Evolutionary conservation across 1,139 yeast genomes (phyloP).

Genomic region (Pneumocystis carinii): DNA sequence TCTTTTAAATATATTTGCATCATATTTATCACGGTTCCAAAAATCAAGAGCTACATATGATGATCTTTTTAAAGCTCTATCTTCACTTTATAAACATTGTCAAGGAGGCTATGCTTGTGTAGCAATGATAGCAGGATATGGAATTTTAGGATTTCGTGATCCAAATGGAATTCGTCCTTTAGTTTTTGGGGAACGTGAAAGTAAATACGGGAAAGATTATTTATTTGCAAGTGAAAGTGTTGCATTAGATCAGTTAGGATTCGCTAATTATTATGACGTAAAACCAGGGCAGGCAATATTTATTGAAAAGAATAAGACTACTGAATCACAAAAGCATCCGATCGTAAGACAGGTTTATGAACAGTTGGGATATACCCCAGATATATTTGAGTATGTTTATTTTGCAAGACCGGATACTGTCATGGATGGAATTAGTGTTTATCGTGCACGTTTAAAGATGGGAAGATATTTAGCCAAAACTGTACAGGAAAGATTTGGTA

Average conservation of each 20-base stretch:
- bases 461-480: slow-evolving; percentile 75
- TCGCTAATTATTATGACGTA: slow-evolving; percentile 61
- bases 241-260: slow-evolving; percentile 87
- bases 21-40: slow-evolving; percentile 79
- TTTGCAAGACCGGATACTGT: slow-evolving; percentile 97
- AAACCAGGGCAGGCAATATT: slow-evolving; percentile 94
- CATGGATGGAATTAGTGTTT: slow-evolving; percentile 86
- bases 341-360: slow-evolving; percentile 59
- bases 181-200: slow-evolving; percentile 59
- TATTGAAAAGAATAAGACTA: slow-evolving; percentile 51
- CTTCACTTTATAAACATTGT: slow-evolving; percentile 62
- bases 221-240: slow-evolving; percentile 95
- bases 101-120: slow-evolving; percentile 95
- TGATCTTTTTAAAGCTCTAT: slow-evolving; percentile 74
- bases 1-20: slow-evolving; percentile 74
- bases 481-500: slow-evolving; percentile 41
- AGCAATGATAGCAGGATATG: slow-evolving; percentile 92
- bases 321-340: slow-evolving; percentile 9
- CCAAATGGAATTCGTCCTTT: slow-evolving; percentile 94
- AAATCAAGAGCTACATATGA: slow-evolving; percentile 84
- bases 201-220: slow-evolving; percentile 65
- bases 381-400: slow-evolving; percentile 90
- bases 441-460: slow-evolving; percentile 85
- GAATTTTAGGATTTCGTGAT: slow-evolving; percentile 88
- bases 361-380: slow-evolving; percentile 71